Conservation (phyloP, 2,329 filamentous ascomycete species). For the Penicillium olsonii region DNA sequence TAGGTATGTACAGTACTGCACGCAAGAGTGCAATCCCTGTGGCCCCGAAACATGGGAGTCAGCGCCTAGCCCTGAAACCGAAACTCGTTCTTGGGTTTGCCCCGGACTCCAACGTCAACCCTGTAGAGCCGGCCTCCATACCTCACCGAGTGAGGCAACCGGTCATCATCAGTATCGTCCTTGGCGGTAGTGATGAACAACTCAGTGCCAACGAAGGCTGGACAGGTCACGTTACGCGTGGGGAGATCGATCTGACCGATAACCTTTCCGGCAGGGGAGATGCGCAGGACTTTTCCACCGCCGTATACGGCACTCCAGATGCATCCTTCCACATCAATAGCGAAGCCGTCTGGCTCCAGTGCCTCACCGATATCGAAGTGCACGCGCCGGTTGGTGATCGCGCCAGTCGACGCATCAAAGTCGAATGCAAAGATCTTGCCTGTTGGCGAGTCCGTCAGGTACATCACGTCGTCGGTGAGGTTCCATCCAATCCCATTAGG, state of each 20-base stretch:
- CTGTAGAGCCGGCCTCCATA: slow-evolving; percentile 73
- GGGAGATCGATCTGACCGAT: slow-evolving; percentile 75
- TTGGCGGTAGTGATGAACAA: slow-evolving; percentile 81
- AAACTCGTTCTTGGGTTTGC: slow-evolving; percentile 66
- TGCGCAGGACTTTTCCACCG: slow-evolving; percentile 71
- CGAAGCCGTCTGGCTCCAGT: slow-evolving; percentile 78
- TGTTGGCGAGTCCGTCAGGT: slow-evolving; percentile 77
- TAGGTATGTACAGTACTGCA: neutral
- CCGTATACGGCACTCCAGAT: slow-evolving; percentile 89
- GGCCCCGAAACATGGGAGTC: neutral
- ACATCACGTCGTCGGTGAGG: slow-evolving; percentile 70
- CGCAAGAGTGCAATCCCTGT: neutral
- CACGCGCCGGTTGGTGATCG: slow-evolving; percentile 66
- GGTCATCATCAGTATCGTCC: slow-evolving; percentile 63
- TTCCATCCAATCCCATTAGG: slow-evolving; percentile 87
- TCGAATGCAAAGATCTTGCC: slow-evolving; percentile 73
- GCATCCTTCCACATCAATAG: slow-evolving; percentile 79
- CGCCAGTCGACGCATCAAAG: slow-evolving; percentile 65
- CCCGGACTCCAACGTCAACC: slow-evolving; percentile 73
- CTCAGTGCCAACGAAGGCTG: slow-evolving; percentile 71
- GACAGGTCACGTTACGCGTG: slow-evolving; percentile 78
- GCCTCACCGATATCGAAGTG: slow-evolving; percentile 70
- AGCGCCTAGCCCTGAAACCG: slow-evolving; percentile 44
- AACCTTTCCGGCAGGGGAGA: slow-evolving; percentile 68
- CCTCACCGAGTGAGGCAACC: slow-evolving; percentile 60